phyloP scores from a whole-genome alignment of 371 early-diverging fungal genomes.

The Dentiscutata heterogama region DNA sequence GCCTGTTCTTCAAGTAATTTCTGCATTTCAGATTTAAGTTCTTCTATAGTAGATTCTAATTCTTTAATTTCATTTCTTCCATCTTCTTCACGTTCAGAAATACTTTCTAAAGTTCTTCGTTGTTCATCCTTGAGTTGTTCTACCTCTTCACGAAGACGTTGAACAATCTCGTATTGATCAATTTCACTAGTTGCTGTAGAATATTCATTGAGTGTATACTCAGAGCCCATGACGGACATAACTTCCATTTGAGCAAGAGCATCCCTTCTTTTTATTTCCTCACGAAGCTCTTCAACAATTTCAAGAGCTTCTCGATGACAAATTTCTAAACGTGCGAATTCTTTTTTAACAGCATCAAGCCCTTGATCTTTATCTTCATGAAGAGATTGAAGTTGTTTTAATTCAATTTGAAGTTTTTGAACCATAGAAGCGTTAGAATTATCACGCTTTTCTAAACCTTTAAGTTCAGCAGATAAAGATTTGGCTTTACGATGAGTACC shows the following conservation, averaged over 20 bases:
- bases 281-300: conserved; percentile 42
- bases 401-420: conserved; percentile 32
- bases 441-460: conserved; percentile 2
- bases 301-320: conserved; percentile 40
- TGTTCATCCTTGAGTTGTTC: conserved; percentile 45
- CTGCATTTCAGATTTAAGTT: conserved; percentile 53
- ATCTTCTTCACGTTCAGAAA: conserved; percentile 41
- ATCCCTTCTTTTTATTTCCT: conserved; percentile 45
- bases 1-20: conserved; percentile 57
- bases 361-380: conserved; percentile 44
- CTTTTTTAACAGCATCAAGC: conserved; percentile 34
- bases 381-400: conserved; percentile 34
- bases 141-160: conserved; percentile 21
- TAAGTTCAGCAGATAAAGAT: not conserved
- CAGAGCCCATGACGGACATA: conserved; percentile 16
- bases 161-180: conserved; percentile 42
- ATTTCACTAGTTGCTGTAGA: conserved; percentile 34
- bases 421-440: not conserved
- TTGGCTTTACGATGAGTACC: conserved; percentile 8
- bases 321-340: conserved; percentile 40
- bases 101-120: conserved; percentile 30
- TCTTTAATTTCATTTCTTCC: conserved; percentile 49
- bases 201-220: not conserved
- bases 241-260: conserved; percentile 29
- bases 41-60: conserved; percentile 48